Evolutionary conservation across 1,284 basidiomycete species (phyloP).

Genomic region (Malassezia globosa): DNA sequence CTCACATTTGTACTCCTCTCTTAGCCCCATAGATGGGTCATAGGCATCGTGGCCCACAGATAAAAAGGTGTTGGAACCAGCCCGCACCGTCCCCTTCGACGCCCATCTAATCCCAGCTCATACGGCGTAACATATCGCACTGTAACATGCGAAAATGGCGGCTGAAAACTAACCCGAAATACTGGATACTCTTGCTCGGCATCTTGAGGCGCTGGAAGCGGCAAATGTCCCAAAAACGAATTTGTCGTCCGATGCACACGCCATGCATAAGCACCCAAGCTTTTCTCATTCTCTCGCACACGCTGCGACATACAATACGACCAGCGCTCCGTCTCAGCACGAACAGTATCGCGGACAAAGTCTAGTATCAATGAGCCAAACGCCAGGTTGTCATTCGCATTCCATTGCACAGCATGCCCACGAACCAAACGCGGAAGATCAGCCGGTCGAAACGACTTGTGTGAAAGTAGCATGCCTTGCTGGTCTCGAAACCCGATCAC

Average conservation of each 20-base stretch:
- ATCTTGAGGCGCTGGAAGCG: conserved; percentile 1
- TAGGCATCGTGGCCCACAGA: conserved; percentile 11
- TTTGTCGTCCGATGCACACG: conserved; percentile 14
- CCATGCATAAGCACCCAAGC: conserved; percentile 9
- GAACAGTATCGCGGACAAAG: conserved; percentile 51
- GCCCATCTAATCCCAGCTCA: conserved; percentile 12
- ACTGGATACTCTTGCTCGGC: conserved; percentile 22
- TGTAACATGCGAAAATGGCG: conserved; percentile 24
- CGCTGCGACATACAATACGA: neutral
- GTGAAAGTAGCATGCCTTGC: conserved; percentile 51
- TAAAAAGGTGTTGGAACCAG: conserved; percentile 15
- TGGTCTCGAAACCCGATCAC: conserved; percentile 83
- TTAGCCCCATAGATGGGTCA: neutral
- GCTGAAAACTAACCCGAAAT: conserved; percentile 25
- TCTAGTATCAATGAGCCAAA: conserved; percentile 60
- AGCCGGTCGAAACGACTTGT: conserved; percentile 45
- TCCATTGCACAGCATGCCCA: conserved; percentile 61
- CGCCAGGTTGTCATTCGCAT: conserved; percentile 62
- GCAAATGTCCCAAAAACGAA: conserved; percentile 10
- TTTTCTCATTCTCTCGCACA: neutral
- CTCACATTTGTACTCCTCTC: neutral
- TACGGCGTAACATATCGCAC: conserved; percentile 8
- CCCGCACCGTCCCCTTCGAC: conserved; percentile 12
- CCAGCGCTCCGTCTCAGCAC: conserved; percentile 8
- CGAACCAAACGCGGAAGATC: conserved; percentile 44